phyloP scores from a whole-genome alignment of 805 yeast species.

The Hemisphaericaspora nanyangensis region DNA sequence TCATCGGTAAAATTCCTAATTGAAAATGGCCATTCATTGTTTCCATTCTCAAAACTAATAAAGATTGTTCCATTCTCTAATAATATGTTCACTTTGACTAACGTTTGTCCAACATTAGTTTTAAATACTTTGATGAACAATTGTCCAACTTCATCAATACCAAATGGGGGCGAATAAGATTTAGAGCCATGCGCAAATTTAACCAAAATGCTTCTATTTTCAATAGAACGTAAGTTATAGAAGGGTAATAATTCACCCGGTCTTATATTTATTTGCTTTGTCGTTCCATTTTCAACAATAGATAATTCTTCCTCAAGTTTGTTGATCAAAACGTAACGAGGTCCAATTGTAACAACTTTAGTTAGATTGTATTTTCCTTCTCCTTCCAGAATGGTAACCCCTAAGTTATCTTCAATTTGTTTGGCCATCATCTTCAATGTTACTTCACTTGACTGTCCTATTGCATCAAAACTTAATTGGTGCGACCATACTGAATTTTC shows the following conservation, averaged over 20 bases:
- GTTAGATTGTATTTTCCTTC: conserved; percentile 76
- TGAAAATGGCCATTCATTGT: conserved; percentile 86
- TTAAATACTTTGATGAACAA: conserved; percentile 66
- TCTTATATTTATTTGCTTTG: conserved; percentile 43
- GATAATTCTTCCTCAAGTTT: conserved; percentile 52
- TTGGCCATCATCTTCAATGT: conserved; percentile 44
- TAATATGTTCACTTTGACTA: conserved; percentile 68
- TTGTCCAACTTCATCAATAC: conserved; percentile 80
- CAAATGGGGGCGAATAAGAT: conserved; percentile 86
- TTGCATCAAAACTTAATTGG: conserved; percentile 80
- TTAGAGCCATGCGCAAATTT: conserved; percentile 55
- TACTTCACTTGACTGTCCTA: conserved; percentile 72
- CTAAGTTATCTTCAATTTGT: conserved; percentile 66
- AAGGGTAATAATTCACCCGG: conserved; percentile 52
- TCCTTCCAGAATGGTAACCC: conserved; percentile 75
- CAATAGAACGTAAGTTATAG: conserved; percentile 56
- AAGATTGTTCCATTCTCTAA: conserved; percentile 83
- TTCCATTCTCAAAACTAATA: conserved; percentile 68
- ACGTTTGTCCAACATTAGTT: conserved; percentile 59
- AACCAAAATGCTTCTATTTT: conserved; percentile 57
- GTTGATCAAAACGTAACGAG: conserved; percentile 76
- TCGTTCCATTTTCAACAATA: conserved; percentile 66
- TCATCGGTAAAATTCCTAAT: conserved; percentile 83
- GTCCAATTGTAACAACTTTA: conserved; percentile 75
- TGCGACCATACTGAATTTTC: conserved; percentile 70